Evolutionary conservation across 768 basidiomycete species (phyloP).

Genomic region (Gelatoporia subvermispora): DNA sequence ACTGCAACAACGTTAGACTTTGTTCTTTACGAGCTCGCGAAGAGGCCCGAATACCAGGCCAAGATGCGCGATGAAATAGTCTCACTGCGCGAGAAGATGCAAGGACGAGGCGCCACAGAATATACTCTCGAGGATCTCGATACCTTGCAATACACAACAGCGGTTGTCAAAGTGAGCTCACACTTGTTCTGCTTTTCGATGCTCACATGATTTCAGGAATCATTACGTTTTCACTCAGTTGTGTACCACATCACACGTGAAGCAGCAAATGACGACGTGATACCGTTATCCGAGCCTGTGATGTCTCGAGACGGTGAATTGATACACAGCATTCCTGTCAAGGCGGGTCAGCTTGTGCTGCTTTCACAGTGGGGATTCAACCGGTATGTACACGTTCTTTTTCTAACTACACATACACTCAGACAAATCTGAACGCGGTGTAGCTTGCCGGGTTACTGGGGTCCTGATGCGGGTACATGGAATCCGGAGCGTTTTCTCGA

Average conservation of each 20-base stretch:
- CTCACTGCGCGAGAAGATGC: conserved; percentile 15
- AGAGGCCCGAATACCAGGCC: conserved; percentile 20
- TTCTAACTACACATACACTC: too few species aligned
- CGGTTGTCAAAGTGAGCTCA: conserved; percentile 27
- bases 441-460: conserved; percentile 26
- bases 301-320: conserved; percentile 18
- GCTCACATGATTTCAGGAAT: neutral
- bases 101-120: conserved; percentile 19
- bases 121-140: conserved; percentile 28
- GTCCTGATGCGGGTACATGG: conserved; percentile 25
- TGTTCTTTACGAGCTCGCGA: conserved; percentile 26
- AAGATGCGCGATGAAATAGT: conserved; percentile 24
- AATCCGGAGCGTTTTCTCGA: conserved; percentile 24
- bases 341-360: conserved; percentile 19
- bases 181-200: neutral
- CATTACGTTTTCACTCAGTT: neutral
- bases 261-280: too few species aligned
- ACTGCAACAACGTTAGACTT: conserved; percentile 25
- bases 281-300: too few species aligned
- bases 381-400: too few species aligned
- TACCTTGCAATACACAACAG: conserved; percentile 26
- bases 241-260: too few species aligned
- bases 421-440: too few species aligned
- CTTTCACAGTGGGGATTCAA: conserved; percentile 27
- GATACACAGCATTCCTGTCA: conserved; percentile 22